These are phyloP conservation scores for Larix sibirica DNA, from an alignment of 83 land plant species.

Conservation along the genomic window DNA sequence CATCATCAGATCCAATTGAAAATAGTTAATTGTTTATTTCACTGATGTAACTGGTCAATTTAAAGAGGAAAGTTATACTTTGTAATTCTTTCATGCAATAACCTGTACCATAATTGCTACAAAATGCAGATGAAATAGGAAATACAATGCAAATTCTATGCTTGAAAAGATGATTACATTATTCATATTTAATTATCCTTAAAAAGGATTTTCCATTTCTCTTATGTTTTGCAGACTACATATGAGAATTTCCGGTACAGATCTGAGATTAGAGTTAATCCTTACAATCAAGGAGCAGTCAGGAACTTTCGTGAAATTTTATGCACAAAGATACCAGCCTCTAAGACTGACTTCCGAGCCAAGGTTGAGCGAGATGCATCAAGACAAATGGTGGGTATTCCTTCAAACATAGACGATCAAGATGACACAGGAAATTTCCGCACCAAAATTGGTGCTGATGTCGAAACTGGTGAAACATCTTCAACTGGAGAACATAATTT, in stretches of 20 bases:
- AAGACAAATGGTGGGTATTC: slow-evolving; percentile 22
- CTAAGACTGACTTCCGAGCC: slow-evolving; percentile 77
- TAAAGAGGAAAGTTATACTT: neutral
- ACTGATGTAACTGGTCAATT: neutral
- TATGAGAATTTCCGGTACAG: slow-evolving; percentile 84
- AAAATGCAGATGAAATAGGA: neutral
- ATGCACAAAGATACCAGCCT: slow-evolving; percentile 57
- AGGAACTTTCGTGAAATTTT: slow-evolving; percentile 75
- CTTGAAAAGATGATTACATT: neutral
- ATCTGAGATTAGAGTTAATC: slow-evolving; percentile 63
- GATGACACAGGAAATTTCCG: slow-evolving; percentile 31
- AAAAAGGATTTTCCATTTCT: neutral
- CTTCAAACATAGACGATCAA: slow-evolving; percentile 6
- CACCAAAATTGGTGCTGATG: slow-evolving; percentile 52
- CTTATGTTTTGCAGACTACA: slow-evolving; percentile 57
- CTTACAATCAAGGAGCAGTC: slow-evolving; percentile 55
- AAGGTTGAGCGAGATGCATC: slow-evolving; percentile 47
- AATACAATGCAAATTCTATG: neutral
- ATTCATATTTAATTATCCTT: neutral
- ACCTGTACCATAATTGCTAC: no score
- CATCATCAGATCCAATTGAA: no score
- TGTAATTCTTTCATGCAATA: neutral
- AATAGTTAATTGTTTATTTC: no score
- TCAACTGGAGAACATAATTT: slow-evolving; percentile 39
- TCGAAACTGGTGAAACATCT: slow-evolving; percentile 50